Conservation (phyloP, 495 filamentous ascomycete species). For the Podospora pseudopauciseta region DNA sequence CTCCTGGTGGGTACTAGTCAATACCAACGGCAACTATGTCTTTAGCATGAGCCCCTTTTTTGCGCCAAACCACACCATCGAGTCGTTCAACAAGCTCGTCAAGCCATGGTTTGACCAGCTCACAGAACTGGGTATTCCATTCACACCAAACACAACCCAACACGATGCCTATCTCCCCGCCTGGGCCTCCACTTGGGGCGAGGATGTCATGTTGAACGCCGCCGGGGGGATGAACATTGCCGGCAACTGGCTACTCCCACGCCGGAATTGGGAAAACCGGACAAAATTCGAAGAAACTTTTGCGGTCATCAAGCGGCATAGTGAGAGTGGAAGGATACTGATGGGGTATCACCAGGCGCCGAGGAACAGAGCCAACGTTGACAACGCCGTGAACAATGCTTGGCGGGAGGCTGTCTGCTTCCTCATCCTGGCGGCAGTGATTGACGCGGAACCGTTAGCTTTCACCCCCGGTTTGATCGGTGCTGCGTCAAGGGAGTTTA, state of each 20-base stretch:
- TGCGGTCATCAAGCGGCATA: conserved; percentile 4
- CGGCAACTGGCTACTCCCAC: conserved; percentile 14
- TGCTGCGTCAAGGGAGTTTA: not conserved
- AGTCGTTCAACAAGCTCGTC: conserved; percentile 12
- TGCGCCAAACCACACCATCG: conserved; percentile 18
- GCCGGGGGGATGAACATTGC: conserved; percentile 8
- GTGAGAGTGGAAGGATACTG: not conserved
- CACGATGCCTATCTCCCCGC: conserved; percentile 7
- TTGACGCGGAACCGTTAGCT: not conserved
- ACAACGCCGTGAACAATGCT: conserved; percentile 12
- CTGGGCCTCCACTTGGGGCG: conserved; percentile 12
- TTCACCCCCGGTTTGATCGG: not conserved
- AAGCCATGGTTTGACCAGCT: conserved; percentile 14
- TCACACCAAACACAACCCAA: conserved; percentile 6
- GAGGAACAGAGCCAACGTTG: conserved; percentile 4
- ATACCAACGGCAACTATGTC: not conserved
- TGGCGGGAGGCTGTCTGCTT: conserved; percentile 9
- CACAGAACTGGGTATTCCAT: conserved; percentile 4
- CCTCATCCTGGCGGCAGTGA: conserved; percentile 1
- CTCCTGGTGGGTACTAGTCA: not conserved
- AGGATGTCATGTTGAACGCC: conserved; percentile 6
- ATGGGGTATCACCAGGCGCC: conserved; percentile 14
- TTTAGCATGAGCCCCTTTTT: conserved; percentile 12
- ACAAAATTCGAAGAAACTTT: conserved; percentile 15
- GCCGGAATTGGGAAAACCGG: conserved; percentile 12